These are phyloP conservation scores for Zymoseptoria pseudotritici DNA, from an alignment of 2,329 filamentous ascomycete genomes.

Conservation along the genomic window DNA sequence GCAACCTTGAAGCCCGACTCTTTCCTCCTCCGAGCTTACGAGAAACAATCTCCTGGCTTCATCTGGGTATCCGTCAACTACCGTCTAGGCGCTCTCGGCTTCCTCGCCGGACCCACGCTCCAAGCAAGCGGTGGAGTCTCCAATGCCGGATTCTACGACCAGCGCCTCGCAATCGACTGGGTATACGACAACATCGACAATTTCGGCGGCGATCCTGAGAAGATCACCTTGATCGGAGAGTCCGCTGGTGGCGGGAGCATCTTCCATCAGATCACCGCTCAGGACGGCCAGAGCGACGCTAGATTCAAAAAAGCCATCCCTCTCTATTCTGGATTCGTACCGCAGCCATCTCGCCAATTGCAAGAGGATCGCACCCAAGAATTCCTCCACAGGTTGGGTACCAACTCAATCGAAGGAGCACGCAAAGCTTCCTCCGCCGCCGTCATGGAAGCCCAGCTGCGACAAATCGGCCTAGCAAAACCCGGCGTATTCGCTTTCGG, in stretches of 20 bases:
- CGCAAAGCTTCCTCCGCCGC: constrained; percentile 33
- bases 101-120: constrained; percentile 39
- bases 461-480: constrained; percentile 34
- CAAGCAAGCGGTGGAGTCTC: constrained; percentile 36
- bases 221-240: constrained; percentile 39
- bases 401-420: constrained; percentile 39
- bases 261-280: constrained; percentile 48
- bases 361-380: constrained; percentile 35
- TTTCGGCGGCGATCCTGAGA: constrained; percentile 47
- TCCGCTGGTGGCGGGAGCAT: constrained; percentile 48
- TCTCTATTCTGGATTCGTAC: constrained; percentile 41
- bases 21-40: constrained; percentile 37
- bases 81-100: constrained; percentile 44
- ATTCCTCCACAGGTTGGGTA: constrained; percentile 38
- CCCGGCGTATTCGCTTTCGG: constrained; percentile 41
- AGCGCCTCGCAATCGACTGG: constrained; percentile 52
- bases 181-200: constrained; percentile 34
- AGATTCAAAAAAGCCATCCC: constrained; percentile 42
- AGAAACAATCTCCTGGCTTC: constrained; percentile 32
- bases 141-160: constrained; percentile 48
- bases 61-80: constrained; percentile 45
- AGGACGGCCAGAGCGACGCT: constrained; percentile 37
- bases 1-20: constrained; percentile 1
- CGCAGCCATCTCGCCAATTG: constrained; percentile 26
- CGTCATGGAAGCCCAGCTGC: constrained; percentile 39